Percentiles rank a stretch among this genome's conserved stretches.
Evolutionary conservation across 164 flowering plant genomes (phyloP).

Genomic region (Warburgia ugandensis): DNA sequence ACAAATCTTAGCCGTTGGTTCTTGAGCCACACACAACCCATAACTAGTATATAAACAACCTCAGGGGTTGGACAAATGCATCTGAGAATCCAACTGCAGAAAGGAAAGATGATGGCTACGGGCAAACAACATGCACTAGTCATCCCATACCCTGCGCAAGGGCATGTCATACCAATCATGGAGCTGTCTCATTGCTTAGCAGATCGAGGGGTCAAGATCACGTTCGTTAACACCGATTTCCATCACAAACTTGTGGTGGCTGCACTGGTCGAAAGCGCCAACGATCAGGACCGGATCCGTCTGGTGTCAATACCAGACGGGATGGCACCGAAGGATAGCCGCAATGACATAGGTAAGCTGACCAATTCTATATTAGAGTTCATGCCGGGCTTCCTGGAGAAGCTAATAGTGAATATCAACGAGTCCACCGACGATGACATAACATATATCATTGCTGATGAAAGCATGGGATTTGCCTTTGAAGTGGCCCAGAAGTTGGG

Average conservation of each 20-base stretch:
- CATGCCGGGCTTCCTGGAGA: slow-evolving; percentile 14
- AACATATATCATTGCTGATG: slow-evolving; percentile 17
- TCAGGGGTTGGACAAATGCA: no score
- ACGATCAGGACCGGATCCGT: neutral
- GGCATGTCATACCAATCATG: slow-evolving; percentile 32
- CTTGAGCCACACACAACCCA: no score
- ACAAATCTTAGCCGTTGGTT: no score
- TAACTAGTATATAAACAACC: no score
- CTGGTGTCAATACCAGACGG: slow-evolving; percentile 21
- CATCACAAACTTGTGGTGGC: slow-evolving; percentile 3
- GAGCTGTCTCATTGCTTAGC: slow-evolving; percentile 21
- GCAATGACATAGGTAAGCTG: neutral
- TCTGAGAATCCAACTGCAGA: no score
- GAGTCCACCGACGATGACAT: slow-evolving; percentile 6
- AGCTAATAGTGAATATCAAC: slow-evolving; percentile 18
- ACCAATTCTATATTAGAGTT: neutral
- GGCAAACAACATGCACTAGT: slow-evolving; percentile 9
- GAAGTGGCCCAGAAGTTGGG: slow-evolving; percentile 18
- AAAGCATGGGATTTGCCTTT: slow-evolving; percentile 9
- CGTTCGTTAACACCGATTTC: slow-evolving; percentile 9
- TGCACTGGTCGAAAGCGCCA: slow-evolving; percentile 4
- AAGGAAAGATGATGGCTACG: no score
- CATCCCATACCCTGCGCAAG: slow-evolving; percentile 4
- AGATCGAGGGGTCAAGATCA: slow-evolving; percentile 1
- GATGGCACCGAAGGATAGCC: neutral